phyloP scores from a whole-genome alignment of 306 rosid species.

The Oemleria cerasiformis region DNA sequence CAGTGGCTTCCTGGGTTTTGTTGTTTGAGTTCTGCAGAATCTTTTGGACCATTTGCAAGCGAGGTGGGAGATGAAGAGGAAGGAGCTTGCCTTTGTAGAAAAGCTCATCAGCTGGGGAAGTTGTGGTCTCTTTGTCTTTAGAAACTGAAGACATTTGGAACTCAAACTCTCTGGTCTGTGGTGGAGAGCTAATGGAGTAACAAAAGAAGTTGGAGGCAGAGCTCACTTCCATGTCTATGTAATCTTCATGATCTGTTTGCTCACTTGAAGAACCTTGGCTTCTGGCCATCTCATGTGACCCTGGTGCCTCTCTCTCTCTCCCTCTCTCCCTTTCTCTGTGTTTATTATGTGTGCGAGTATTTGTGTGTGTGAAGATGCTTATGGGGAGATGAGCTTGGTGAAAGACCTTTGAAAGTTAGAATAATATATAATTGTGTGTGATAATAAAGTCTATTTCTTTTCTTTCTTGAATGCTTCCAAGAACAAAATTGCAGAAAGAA shows the following conservation, averaged over 20 bases:
- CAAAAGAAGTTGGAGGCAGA: constrained; percentile 47
- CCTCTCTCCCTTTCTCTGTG: constrained; percentile 20
- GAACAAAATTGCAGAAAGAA: constrained; percentile 30
- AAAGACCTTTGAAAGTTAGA: constrained; percentile 42
- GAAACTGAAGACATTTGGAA: constrained; percentile 71
- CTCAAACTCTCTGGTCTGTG: constrained; percentile 74
- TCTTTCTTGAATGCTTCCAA: constrained; percentile 39
- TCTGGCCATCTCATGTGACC: constrained; percentile 55
- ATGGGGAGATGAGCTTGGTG: constrained; percentile 61
- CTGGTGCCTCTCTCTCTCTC: constrained; percentile 24
- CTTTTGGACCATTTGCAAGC: constrained; percentile 77
- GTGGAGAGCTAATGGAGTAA: constrained; percentile 52
- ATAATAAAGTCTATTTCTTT: constrained; percentile 1
- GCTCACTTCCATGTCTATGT: constrained; percentile 80
- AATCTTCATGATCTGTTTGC: constrained; percentile 76
- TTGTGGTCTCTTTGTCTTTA: constrained; percentile 37
- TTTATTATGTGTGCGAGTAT: constrained; percentile 5
- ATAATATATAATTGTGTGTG: constrained; percentile 15
- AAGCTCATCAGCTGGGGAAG: constrained; percentile 89
- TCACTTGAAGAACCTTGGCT: constrained; percentile 36
- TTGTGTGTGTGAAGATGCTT: constrained; percentile 42
- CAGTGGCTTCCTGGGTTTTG: constrained; percentile 33
- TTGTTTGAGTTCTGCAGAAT: constrained; percentile 45
- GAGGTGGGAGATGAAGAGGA: constrained; percentile 95
- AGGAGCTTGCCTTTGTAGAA: constrained; percentile 97